Conservation (phyloP, 805 yeast species). For the Geotrichum ghanense region DNA sequence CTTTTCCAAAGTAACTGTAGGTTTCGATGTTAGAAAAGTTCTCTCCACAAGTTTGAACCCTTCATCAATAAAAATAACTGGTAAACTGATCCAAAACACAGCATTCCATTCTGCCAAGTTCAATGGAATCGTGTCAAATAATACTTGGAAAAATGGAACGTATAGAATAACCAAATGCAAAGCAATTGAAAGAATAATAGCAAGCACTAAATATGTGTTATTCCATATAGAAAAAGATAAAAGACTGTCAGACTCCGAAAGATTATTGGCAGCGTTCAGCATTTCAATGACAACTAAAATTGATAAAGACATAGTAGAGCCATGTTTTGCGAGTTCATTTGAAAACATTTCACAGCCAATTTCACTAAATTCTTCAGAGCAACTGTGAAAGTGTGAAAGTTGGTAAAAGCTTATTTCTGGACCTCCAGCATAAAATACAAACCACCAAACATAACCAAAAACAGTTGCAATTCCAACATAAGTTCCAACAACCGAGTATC, state of each 20-base stretch:
- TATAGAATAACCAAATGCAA: slow-evolving; percentile 27
- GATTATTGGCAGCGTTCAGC: slow-evolving; percentile 31
- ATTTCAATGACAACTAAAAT: slow-evolving; percentile 31
- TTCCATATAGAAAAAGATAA: slow-evolving; percentile 30
- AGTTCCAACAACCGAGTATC: slow-evolving; percentile 30
- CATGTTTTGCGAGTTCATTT: slow-evolving; percentile 20
- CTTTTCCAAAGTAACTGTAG: too few relatives aligned
- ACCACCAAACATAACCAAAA: slow-evolving; percentile 33
- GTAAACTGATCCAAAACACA: slow-evolving; percentile 25
- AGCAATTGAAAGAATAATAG: slow-evolving; percentile 27
- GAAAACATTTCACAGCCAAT: slow-evolving; percentile 28
- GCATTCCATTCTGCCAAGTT: slow-evolving; percentile 28
- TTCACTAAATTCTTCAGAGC: slow-evolving; percentile 22
- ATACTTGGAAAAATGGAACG: slow-evolving; percentile 24
- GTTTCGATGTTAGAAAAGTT: too few relatives aligned
- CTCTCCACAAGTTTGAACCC: slow-evolving; percentile 28
- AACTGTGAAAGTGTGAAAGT: slow-evolving; percentile 28
- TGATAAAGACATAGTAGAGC: slow-evolving; percentile 31
- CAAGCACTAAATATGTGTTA: slow-evolving; percentile 28
- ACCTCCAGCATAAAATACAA: slow-evolving; percentile 25
- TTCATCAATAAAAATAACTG: slow-evolving; percentile 31
- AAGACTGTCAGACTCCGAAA: slow-evolving; percentile 30
- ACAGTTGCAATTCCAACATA: slow-evolving; percentile 34
- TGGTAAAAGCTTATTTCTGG: slow-evolving; percentile 28
- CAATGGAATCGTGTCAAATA: slow-evolving; percentile 28